Conservation (phyloP, 2,329 filamentous ascomycete species). For the Apiospora arundinis region DNA sequence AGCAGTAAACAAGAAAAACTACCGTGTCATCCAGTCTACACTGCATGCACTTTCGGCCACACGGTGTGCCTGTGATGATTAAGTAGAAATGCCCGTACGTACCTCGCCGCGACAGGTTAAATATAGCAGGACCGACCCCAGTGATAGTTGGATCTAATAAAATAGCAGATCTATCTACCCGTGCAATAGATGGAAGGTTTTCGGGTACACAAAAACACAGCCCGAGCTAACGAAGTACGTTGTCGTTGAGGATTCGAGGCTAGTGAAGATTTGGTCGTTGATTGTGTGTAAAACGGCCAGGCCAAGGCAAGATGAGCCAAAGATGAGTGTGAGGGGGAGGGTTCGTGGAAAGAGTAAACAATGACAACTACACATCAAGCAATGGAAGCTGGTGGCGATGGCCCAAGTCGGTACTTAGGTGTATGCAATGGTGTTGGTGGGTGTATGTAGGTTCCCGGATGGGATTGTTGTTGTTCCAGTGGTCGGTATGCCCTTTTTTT, state of each 20-base stretch:
- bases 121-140: constrained; percentile 4
- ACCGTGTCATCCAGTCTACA: background rate
- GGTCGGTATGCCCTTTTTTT: background rate
- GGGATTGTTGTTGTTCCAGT: background rate
- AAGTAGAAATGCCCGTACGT: background rate
- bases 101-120: constrained; percentile 14
- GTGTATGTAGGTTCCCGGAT: background rate
- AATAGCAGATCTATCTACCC: background rate
- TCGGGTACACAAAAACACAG: constrained; percentile 7
- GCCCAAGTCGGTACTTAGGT: background rate
- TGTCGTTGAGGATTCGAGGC: constrained; percentile 14
- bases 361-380: background rate
- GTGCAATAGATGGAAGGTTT: background rate
- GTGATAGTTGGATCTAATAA: constrained; percentile 13
- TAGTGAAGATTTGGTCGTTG: constrained; percentile 2
- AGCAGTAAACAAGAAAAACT: background rate
- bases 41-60: background rate
- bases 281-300: background rate
- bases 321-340: no score
- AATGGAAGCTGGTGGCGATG: background rate
- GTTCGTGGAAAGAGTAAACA: background rate
- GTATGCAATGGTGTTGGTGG: background rate
- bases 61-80: background rate
- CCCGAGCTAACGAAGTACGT: background rate
- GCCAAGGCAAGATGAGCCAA: no score